Evolutionary conservation across 768 basidiomycete genomes (phyloP).

Genomic region (Leccinum truebloodii): DNA sequence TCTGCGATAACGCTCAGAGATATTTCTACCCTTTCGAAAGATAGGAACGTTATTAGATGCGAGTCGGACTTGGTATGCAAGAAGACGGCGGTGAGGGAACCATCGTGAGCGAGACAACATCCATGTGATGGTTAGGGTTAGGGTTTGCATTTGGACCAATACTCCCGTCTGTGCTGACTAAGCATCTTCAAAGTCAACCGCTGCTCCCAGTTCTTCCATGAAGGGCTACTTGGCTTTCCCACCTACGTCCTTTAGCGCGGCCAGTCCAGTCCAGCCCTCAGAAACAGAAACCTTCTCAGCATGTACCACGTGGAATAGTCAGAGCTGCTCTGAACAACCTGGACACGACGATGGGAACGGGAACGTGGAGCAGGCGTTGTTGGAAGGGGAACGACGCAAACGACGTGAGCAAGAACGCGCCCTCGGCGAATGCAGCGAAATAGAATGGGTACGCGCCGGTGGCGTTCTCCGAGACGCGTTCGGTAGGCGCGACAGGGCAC

Average conservation of each 20-base stretch:
- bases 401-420: slow-evolving; percentile 37
- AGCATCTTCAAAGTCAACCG: not conserved
- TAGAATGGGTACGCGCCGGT: slow-evolving; percentile 61
- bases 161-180: not conserved
- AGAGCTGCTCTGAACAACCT: not conserved
- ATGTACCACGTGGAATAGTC: slow-evolving; percentile 4
- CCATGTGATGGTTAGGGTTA: slow-evolving; percentile 10
- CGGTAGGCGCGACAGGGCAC: slow-evolving; percentile 50
- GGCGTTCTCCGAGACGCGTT: slow-evolving; percentile 52
- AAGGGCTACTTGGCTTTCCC: slow-evolving; percentile 30
- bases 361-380: not conserved
- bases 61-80: slow-evolving; percentile 5
- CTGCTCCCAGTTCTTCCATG: slow-evolving; percentile 12
- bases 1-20: slow-evolving; percentile 54
- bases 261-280: not conserved
- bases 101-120: slow-evolving; percentile 20
- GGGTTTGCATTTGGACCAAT: not conserved
- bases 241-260: slow-evolving; percentile 3
- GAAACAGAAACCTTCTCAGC: not conserved
- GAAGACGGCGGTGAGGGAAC: slow-evolving; percentile 1
- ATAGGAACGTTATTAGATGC: not conserved
- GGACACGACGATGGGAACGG: not conserved
- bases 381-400: slow-evolving; percentile 18
- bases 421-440: slow-evolving; percentile 51
- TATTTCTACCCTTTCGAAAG: slow-evolving; percentile 53